Base-by-base conservation (phyloP, 2,329 filamentous ascomycete species). In the Nakataea oryzae region DNA sequence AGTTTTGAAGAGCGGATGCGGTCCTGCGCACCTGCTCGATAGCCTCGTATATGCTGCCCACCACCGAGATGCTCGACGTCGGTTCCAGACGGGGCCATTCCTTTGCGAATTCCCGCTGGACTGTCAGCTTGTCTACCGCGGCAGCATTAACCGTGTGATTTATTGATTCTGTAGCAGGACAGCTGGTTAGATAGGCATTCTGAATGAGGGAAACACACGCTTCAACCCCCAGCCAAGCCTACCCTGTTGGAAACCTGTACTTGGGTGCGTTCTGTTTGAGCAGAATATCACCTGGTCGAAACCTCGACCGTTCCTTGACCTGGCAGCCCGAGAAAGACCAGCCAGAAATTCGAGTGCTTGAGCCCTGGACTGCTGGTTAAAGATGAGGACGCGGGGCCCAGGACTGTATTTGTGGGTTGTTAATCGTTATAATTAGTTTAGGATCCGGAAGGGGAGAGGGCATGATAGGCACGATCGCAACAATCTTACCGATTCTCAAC, bases 301-400 rank as follows among this genome's bases (percentile, higher is more conserved):
- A 0, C 77, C 65, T 74, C 50, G 72, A 58, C 26, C 73, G 58
- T 68, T 69, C 61, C 54, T 74, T 68, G 63, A 73, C 59, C 61
- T 79, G 59, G 62, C 75, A 69, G 62, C 74, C 64, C 57, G 73
- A 69, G 61, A 59, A 13, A 90, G 76, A 2, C 83, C 84, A 12
- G 77, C 81, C 34, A 75, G 75, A 2, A 93, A 82, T 1, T 96
- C 80, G 21, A 82, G 78, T 4, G 78, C 75, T 6, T 90, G 89
- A 69, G 96, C 87, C 34, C 92, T 85, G 12, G 91, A 91, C 70
- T 96, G 91, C 74, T 97, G 93, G 74, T 97, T 97, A 79, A 97
- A 97, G 58, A 97, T 81, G 57, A 97, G 76, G 0, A 90, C 78
- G 7, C 67, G 34, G 14, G 30, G 29, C 1, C 50, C n/a, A 8